These are phyloP conservation scores for Coprinellus micaceus DNA, from an alignment of 768 basidiomycete genomes.

Conservation along the genomic window DNA sequence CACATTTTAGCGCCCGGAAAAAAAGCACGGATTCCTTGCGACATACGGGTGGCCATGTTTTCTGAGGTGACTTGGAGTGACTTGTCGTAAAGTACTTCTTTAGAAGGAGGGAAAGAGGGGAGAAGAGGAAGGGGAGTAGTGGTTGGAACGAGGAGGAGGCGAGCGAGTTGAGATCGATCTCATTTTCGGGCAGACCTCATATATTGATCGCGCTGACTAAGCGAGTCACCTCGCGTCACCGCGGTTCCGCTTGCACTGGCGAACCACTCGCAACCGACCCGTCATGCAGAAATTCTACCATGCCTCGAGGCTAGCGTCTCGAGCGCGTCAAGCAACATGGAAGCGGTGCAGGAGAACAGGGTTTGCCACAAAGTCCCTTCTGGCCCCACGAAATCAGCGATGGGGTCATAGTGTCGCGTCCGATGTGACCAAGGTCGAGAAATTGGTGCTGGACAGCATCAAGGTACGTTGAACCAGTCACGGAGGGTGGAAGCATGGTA, in stretches of 20 bases:
- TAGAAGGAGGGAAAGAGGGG: slow-evolving; percentile 7
- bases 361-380: not conserved
- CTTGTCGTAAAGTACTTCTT: slow-evolving; percentile 4
- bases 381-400: not conserved
- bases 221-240: slow-evolving; percentile 10
- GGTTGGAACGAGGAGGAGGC: not conserved
- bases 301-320: not conserved
- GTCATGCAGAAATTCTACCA: not conserved
- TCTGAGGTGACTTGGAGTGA: slow-evolving; percentile 8
- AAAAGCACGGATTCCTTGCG: slow-evolving; percentile 12
- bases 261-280: not conserved
- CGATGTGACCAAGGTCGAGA: slow-evolving; percentile 48
- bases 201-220: slow-evolving; percentile 6
- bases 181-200: slow-evolving; percentile 9
- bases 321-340: not conserved
- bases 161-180: not conserved
- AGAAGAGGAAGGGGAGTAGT: slow-evolving; percentile 2
- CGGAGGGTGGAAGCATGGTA: not conserved
- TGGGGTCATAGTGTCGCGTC: not conserved
- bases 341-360: not conserved
- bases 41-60: slow-evolving; percentile 49
- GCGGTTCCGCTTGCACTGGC: slow-evolving; percentile 3
- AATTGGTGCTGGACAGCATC: slow-evolving; percentile 66
- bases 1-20: slow-evolving; percentile 9
- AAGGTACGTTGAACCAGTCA: slow-evolving; percentile 42